A percentile compares a stretch with the other conserved stretches of the same genome.
Evolutionary conservation across 2,329 filamentous ascomycete genomes (phyloP).

Genomic region (Neopestalotiopsis sp.): DNA sequence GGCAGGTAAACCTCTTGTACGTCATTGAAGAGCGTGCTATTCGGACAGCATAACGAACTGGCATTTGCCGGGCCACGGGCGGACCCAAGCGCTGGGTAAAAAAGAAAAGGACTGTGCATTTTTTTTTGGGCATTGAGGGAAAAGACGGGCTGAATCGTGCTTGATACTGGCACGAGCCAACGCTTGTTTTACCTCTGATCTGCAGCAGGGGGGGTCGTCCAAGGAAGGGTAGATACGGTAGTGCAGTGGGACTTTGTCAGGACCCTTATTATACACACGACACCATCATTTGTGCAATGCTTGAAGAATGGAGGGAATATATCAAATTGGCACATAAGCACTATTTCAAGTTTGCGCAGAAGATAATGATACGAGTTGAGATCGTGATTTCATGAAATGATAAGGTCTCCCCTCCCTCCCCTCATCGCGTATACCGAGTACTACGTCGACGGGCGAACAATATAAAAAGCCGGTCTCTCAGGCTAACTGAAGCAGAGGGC

Average conservation of each 20-base stretch:
- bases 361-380: not conserved
- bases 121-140: not conserved
- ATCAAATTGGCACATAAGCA: not conserved
- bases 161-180: slow-evolving; percentile 17
- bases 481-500: not conserved
- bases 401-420: not conserved
- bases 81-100: not conserved
- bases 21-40: not conserved
- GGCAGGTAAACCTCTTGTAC: not conserved
- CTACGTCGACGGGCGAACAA: not conserved
- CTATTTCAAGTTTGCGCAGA: not conserved
- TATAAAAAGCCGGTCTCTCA: not conserved
- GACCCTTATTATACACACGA: not conserved
- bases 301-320: not conserved
- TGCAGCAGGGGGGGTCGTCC: not conserved
- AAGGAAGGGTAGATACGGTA: not conserved
- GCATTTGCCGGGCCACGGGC: not conserved
- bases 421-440: not conserved
- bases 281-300: not conserved
- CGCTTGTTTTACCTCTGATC: slow-evolving; percentile 13
- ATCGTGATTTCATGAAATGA: not conserved
- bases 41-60: not conserved
- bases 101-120: not conserved
- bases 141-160: not conserved
- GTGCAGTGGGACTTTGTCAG: not conserved